A percentile compares a stretch with the other conserved stretches of the same genome.
phyloP scores from a whole-genome alignment of 257 asterid genomes.

The Gentiana straminea region DNA sequence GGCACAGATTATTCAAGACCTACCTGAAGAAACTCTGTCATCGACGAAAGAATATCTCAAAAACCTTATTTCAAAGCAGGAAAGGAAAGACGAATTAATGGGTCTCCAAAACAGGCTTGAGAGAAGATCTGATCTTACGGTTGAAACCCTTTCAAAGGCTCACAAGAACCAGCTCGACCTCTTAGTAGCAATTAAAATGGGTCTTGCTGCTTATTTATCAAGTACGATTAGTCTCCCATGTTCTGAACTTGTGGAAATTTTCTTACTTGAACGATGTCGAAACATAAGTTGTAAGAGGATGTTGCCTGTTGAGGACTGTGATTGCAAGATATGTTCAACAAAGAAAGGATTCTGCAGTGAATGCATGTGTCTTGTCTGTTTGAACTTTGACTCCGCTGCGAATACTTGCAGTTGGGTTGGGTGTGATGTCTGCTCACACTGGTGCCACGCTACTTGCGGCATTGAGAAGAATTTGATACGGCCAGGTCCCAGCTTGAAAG shows the following conservation, averaged over 20 bases:
- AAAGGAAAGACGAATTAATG: constrained; percentile 44
- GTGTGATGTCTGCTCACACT: constrained; percentile 76
- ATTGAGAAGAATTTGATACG: constrained; percentile 55
- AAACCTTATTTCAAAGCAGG: constrained; percentile 35
- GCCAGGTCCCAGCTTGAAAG: constrained; percentile 61
- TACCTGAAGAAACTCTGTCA: constrained; percentile 53
- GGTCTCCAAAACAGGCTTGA: constrained; percentile 60
- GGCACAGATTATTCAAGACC: constrained; percentile 68
- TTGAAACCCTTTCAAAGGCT: constrained; percentile 65
- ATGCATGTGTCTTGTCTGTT: constrained; percentile 93
- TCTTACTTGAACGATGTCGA: constrained; percentile 68
- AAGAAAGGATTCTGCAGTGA: constrained; percentile 83
- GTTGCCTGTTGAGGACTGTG: constrained; percentile 77
- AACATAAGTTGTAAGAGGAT: constrained; percentile 56
- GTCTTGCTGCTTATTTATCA: constrained; percentile 46
- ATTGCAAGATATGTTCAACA: constrained; percentile 71
- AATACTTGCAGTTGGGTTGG: constrained; percentile 98
- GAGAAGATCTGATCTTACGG: constrained; percentile 66
- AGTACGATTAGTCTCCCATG: constrained; percentile 31
- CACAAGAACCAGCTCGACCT: constrained; percentile 65
- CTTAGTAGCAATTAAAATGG: constrained; percentile 61
- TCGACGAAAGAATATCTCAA: constrained; percentile 59
- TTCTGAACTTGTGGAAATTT: constrained; percentile 61
- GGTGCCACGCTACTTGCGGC: constrained; percentile 91
- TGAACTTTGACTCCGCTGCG: constrained; percentile 70